Percentiles rank a stretch among this genome's conserved stretches.
These are phyloP conservation scores for Discostella stelligera DNA, from an alignment of 352 stramenopile species.

Conservation along the genomic window DNA sequence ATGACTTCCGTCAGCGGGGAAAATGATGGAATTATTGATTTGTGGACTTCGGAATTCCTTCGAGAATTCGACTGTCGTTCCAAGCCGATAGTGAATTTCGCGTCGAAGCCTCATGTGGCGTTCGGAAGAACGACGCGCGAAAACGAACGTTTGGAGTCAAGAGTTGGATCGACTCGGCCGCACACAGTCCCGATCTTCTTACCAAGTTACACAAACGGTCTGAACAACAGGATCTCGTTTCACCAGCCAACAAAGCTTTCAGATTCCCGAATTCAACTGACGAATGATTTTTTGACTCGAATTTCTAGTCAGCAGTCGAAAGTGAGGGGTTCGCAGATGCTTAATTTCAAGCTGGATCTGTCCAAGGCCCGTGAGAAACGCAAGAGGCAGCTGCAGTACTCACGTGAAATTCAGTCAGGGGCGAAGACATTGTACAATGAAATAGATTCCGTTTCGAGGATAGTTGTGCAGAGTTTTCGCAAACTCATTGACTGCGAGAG, in stretches of 20 bases:
- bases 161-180: conserved; percentile 13
- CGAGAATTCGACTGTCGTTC: conserved; percentile 31
- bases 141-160: conserved; percentile 5
- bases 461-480: conserved; percentile 53
- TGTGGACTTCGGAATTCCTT: conserved; percentile 48
- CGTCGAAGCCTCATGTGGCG: conserved; percentile 19
- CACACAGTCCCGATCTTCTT: conserved; percentile 7
- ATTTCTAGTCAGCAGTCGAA: conserved; percentile 36
- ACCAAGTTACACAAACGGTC: neutral
- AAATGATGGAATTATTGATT: conserved; percentile 41
- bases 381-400: conserved; percentile 50
- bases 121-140: conserved; percentile 35
- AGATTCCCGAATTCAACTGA: conserved; percentile 29
- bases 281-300: conserved; percentile 15
- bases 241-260: conserved; percentile 32
- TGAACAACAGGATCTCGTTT: conserved; percentile 15
- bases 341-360: conserved; percentile 47
- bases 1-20: conserved; percentile 1
- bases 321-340: conserved; percentile 49
- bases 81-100: conserved; percentile 4
- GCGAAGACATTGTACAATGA: conserved; percentile 34
- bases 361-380: conserved; percentile 45
- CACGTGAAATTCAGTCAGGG: conserved; percentile 38
- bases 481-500: conserved; percentile 87
- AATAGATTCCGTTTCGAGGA: conserved; percentile 55